phyloP scores from a whole-genome alignment of 106 monocot genomes.

The Platanthera guangdongensis region DNA sequence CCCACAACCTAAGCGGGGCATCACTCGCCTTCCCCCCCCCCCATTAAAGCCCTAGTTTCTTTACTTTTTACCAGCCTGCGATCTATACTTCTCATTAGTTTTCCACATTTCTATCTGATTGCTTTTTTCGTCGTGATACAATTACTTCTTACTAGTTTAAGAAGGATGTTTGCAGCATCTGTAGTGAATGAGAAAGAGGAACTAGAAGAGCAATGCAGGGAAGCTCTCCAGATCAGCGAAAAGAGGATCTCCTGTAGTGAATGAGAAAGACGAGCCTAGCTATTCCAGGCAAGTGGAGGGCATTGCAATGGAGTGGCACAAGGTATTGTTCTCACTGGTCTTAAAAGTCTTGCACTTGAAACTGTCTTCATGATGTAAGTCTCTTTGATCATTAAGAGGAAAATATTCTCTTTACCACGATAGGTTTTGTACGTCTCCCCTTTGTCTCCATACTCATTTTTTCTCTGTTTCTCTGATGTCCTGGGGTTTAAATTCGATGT shows the following conservation, averaged over 20 bases:
- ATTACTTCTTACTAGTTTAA: background rate
- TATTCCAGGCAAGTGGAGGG: constrained; percentile 13
- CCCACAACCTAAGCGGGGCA: constrained; percentile 5
- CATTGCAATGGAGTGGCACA: constrained; percentile 10
- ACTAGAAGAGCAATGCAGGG: constrained; percentile 16
- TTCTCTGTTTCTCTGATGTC: background rate
- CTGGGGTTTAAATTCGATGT: background rate
- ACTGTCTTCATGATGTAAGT: background rate
- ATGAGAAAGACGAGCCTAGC: constrained; percentile 10
- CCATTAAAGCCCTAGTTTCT: background rate
- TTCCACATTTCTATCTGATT: background rate
- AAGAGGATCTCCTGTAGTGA: constrained; percentile 1
- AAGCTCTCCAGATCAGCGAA: constrained; percentile 4
- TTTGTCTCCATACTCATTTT: background rate
- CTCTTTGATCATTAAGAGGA: background rate
- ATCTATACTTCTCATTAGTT: background rate
- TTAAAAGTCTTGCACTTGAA: background rate
- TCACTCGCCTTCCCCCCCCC: background rate
- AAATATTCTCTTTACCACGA: background rate
- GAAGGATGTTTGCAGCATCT: constrained; percentile 36
- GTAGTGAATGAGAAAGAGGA: too few species aligned
- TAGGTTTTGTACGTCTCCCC: background rate
- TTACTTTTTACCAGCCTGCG: background rate
- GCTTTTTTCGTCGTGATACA: background rate
- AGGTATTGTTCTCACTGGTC: constrained; percentile 12